phyloP scores from a whole-genome alignment of 1,284 basidiomycete genomes.

The Leccinum pallidistipes region DNA sequence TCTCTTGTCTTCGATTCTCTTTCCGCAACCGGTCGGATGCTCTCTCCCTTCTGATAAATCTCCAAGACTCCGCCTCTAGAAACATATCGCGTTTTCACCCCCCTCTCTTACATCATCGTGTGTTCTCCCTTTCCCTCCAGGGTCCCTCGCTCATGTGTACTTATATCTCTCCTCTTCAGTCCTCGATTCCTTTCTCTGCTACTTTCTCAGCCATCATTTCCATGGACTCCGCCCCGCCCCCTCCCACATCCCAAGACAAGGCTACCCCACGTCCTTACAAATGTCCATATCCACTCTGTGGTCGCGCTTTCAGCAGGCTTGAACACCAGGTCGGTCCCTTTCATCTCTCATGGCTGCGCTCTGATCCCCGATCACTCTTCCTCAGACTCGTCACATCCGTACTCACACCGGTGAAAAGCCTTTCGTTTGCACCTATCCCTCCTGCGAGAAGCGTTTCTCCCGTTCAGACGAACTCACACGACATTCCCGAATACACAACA shows the following conservation, averaged over 20 bases:
- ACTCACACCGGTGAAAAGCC: constrained; percentile 99
- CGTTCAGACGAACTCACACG: constrained; percentile 97
- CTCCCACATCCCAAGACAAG: constrained; percentile 44
- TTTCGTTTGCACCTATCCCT: constrained; percentile 88
- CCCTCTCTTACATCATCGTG: constrained; percentile 22
- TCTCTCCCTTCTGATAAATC: constrained; percentile 24
- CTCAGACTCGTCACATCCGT: constrained; percentile 93
- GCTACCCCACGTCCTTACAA: constrained; percentile 84
- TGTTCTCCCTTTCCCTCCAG: constrained; percentile 20
- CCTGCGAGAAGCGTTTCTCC: constrained; percentile 98
- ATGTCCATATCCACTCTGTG: constrained; percentile 91
- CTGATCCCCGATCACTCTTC: constrained; percentile 21
- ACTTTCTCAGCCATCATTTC: constrained; percentile 17
- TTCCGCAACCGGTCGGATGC: constrained; percentile 26
- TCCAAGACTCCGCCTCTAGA: constrained; percentile 15
- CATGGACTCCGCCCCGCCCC: constrained; percentile 25
- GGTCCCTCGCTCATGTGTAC: constrained; percentile 25
- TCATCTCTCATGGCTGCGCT: constrained; percentile 13
- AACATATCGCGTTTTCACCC: constrained; percentile 21
- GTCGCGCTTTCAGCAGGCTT: constrained; percentile 85
- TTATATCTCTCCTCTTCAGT: constrained; percentile 30
- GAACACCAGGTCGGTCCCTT: constrained; percentile 80
- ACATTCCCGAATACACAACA: constrained; percentile 91
- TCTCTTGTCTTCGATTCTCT: constrained; percentile 24
- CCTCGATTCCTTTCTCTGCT: constrained; percentile 20